phyloP scores from a whole-genome alignment of 768 basidiomycete species.

The Collybia nuda region DNA sequence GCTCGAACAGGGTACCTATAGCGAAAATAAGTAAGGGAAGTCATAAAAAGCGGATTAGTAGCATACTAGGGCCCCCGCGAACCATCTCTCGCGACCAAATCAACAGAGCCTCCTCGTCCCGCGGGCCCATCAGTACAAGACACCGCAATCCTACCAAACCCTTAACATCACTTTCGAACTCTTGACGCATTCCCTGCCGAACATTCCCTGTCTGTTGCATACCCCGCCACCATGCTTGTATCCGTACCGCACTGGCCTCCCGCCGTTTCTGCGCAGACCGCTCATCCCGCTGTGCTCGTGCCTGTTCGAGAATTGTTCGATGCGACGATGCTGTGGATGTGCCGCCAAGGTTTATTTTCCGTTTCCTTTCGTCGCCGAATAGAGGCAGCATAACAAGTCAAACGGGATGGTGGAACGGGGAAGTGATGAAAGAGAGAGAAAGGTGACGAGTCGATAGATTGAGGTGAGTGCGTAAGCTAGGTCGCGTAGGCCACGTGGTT shows the following conservation, averaged over 20 bases:
- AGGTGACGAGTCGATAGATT: neutral
- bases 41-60: neutral
- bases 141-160: constrained; percentile 61
- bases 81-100: constrained; percentile 43
- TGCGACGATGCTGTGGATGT: constrained; percentile 49
- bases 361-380: constrained; percentile 52
- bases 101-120: constrained; percentile 45
- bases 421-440: neutral
- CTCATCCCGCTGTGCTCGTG: constrained; percentile 58
- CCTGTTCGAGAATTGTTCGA: constrained; percentile 58
- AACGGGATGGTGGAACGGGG: neutral
- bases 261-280: constrained; percentile 53
- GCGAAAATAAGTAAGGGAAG: neutral
- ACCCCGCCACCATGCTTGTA: constrained; percentile 77
- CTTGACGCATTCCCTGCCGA: constrained; percentile 41
- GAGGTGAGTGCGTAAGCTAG: neutral
- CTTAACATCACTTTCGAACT: constrained; percentile 53
- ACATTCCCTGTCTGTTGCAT: constrained; percentile 36
- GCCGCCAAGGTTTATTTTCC: constrained; percentile 80
- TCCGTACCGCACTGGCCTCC: constrained; percentile 54
- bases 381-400: constrained; percentile 29
- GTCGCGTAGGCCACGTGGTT: neutral
- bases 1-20: constrained; percentile 36
- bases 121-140: constrained; percentile 57
- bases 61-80: constrained; percentile 27